These are phyloP conservation scores for Metschnikowia proteae DNA, from an alignment of 805 yeast species.

Conservation along the genomic window DNA sequence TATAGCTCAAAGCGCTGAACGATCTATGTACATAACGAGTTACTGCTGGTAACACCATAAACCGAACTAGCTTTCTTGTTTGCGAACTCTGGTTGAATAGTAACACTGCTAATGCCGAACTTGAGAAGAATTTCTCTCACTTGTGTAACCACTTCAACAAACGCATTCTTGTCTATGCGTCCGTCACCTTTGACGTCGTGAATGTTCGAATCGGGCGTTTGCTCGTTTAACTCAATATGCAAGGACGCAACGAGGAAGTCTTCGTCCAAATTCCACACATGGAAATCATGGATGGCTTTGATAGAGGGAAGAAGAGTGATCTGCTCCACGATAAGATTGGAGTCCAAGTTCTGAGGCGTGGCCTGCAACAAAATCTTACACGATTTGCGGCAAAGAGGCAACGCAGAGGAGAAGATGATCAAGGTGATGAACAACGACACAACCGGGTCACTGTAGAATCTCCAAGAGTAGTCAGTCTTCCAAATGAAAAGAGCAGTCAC, in stretches of 20 bases:
- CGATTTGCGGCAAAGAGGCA: conserved; percentile 83
- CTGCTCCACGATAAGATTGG: conserved; percentile 67
- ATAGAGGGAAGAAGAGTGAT: conserved; percentile 69
- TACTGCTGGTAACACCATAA: conserved; percentile 30
- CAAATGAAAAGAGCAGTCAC: conserved; percentile 85
- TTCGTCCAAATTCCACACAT: conserved; percentile 93
- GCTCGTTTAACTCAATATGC: conserved; percentile 63
- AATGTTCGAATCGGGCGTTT: conserved; percentile 24
- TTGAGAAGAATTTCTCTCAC: conserved; percentile 77
- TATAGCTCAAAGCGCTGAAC: neutral
- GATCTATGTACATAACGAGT: conserved; percentile 9
- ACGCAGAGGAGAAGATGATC: conserved; percentile 85
- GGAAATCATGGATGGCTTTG: conserved; percentile 88
- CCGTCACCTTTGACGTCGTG: conserved; percentile 49
- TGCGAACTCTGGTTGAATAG: conserved; percentile 92
- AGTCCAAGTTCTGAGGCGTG: conserved; percentile 79
- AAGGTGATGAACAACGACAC: conserved; percentile 81
- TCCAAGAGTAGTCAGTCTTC: conserved; percentile 90
- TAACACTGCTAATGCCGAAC: conserved; percentile 86
- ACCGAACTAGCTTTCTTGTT: conserved; percentile 14
- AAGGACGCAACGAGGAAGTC: conserved; percentile 81
- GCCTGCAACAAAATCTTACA: conserved; percentile 89
- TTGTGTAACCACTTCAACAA: conserved; percentile 63
- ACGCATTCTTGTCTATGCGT: conserved; percentile 36
- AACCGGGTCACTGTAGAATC: conserved; percentile 78